Evolutionary conservation across 805 yeast genomes (phyloP).

Genomic region (Jamesozyma rosinii): DNA sequence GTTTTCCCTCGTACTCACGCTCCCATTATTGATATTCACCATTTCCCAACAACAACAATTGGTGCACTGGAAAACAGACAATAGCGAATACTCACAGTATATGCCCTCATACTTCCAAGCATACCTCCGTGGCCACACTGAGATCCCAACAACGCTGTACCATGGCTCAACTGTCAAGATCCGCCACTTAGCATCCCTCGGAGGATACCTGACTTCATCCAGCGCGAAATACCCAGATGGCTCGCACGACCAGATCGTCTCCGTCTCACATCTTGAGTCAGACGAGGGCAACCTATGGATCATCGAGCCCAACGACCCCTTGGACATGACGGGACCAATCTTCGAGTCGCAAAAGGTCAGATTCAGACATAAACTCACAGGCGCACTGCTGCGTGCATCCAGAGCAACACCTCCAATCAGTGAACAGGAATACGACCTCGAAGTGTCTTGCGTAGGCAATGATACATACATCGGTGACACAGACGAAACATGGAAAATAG

Average conservation of each 20-base stretch:
- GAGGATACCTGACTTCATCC: conserved; percentile 78
- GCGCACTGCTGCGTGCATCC: conserved; percentile 61
- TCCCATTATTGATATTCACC: conserved; percentile 54
- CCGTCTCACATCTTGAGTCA: conserved; percentile 52
- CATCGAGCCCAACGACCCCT: conserved; percentile 36
- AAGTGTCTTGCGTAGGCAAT: conserved; percentile 67
- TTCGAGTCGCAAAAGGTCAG: conserved; percentile 50
- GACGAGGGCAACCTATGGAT: conserved; percentile 67
- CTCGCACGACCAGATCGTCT: conserved; percentile 68
- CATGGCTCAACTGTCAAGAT: conserved; percentile 65
- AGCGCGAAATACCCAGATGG: conserved; percentile 53
- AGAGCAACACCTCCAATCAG: conserved; percentile 72
- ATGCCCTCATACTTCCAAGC: conserved; percentile 64
- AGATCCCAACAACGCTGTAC: conserved; percentile 51
- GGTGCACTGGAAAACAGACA: conserved; percentile 10
- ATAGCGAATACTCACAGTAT: conserved; percentile 26
- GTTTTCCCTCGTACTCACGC: conserved; percentile 34
- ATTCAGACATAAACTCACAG: conserved; percentile 62
- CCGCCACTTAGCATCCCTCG: conserved; percentile 60
- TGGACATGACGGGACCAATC: conserved; percentile 29
- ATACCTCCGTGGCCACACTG: conserved; percentile 36
- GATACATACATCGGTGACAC: conserved; percentile 53
- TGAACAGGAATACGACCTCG: conserved; percentile 82
- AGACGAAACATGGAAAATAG: conserved; percentile 60
- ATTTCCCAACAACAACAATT: conserved; percentile 47